These are phyloP conservation scores for Phytophthora colocasiae DNA, from an alignment of 352 stramenopile genomes.

Conservation along the genomic window DNA sequence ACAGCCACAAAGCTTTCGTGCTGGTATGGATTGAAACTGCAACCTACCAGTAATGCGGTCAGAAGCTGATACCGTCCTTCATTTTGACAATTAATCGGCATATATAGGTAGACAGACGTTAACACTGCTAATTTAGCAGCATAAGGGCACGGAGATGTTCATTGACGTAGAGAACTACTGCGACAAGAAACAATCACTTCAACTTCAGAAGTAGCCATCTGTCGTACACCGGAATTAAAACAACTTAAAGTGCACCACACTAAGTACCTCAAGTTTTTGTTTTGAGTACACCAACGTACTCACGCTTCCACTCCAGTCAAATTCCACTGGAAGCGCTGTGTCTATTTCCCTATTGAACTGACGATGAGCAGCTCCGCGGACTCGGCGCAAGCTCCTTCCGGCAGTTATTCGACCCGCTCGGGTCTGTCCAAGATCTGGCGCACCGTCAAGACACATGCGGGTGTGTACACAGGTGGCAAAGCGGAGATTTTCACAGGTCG, in stretches of 20 bases:
- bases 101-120: too few relatives aligned
- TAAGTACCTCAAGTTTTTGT: constrained; percentile 7
- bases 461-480: constrained; percentile 88
- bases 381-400: constrained; percentile 7
- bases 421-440: constrained; percentile 86
- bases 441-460: constrained; percentile 75
- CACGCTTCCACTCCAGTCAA: constrained; percentile 41
- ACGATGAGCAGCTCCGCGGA: constrained; percentile 27
- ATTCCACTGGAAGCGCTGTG: constrained; percentile 29
- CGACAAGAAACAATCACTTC: too few relatives aligned
- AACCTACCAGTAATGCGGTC: too few relatives aligned
- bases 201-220: constrained; percentile 16
- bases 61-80: too few relatives aligned
- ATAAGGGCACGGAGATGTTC: too few relatives aligned
- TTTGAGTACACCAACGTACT: constrained; percentile 6
- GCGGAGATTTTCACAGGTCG: constrained; percentile 63
- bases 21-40: too few relatives aligned
- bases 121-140: too few relatives aligned
- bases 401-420: constrained; percentile 70
- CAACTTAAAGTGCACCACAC: background rate
- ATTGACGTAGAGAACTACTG: too few relatives aligned
- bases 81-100: too few relatives aligned
- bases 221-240: constrained; percentile 10
- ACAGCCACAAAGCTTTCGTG: too few relatives aligned
- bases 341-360: constrained; percentile 3